Conservation (phyloP, 768 basidiomycete species). For the Pleurotus cornucopiae region DNA sequence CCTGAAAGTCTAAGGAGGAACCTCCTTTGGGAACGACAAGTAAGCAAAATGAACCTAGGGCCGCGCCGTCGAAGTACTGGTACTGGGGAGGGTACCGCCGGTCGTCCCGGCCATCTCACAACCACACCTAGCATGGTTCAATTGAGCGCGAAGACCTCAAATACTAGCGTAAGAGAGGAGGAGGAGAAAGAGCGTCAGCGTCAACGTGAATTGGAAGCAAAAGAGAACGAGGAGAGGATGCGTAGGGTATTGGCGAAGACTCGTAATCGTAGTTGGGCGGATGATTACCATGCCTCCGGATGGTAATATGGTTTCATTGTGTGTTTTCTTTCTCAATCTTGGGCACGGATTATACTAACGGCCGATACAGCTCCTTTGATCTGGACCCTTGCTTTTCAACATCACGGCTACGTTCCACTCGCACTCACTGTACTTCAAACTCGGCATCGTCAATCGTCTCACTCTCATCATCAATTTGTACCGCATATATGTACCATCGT, state of each 20-base stretch:
- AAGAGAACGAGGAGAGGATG: conserved; percentile 36
- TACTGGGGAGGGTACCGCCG: conserved; percentile 19
- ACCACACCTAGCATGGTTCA: conserved; percentile 36
- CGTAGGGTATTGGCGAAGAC: conserved; percentile 52
- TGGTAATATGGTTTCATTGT: conserved; percentile 39
- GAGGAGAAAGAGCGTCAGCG: conserved; percentile 14
- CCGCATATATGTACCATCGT: neutral
- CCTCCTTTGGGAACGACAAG: conserved; percentile 75
- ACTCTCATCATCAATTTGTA: neutral
- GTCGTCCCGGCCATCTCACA: conserved; percentile 25
- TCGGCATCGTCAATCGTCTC: conserved; percentile 4
- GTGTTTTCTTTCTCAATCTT: no score
- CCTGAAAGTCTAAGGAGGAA: conserved; percentile 81
- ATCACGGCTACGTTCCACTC: neutral
- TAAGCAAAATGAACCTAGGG: conserved; percentile 47
- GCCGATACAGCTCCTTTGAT: neutral
- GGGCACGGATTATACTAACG: neutral
- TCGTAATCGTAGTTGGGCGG: conserved; percentile 66
- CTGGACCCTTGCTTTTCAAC: neutral
- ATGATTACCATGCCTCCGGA: conserved; percentile 62
- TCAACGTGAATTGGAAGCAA: conserved; percentile 15
- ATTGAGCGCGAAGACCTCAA: conserved; percentile 29
- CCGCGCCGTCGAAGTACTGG: conserved; percentile 22
- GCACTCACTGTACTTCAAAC: neutral
- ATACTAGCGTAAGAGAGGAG: neutral